Evolutionary conservation across 768 basidiomycete genomes (phyloP).

Genomic region (Phaeotremella fagi): DNA sequence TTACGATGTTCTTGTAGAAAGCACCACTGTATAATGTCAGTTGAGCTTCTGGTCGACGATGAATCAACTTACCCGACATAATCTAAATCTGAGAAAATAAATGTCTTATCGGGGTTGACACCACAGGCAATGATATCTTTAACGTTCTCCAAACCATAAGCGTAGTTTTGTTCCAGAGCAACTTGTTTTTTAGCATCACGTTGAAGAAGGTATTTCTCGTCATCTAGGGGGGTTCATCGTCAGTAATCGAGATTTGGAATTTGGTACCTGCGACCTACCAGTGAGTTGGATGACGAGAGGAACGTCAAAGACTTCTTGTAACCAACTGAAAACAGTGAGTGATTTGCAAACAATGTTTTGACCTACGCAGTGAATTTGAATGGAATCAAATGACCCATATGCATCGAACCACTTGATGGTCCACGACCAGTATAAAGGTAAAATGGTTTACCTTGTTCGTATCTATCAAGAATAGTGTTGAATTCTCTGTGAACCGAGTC

Average conservation of each 20-base stretch:
- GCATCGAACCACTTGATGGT: conserved; percentile 93
- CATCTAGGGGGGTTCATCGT: conserved; percentile 56
- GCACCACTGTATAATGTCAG: conserved; percentile 70
- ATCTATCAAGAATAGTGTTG: conserved; percentile 86
- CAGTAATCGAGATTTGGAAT: neutral
- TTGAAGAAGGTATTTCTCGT: conserved; percentile 99
- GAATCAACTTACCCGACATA: conserved; percentile 66
- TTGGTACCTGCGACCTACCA: conserved; percentile 52
- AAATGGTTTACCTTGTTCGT: conserved; percentile 94
- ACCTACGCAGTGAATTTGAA: conserved; percentile 93
- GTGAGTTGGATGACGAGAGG: conserved; percentile 94
- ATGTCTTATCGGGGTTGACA: conserved; percentile 84
- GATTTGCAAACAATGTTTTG: no score
- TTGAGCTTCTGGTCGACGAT: no score
- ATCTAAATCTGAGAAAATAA: conserved; percentile 90
- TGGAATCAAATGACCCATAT: conserved; percentile 94
- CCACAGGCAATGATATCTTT: conserved; percentile 95
- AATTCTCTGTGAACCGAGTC: conserved; percentile 68
- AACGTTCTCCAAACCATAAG: conserved; percentile 80
- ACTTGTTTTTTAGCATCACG: conserved; percentile 54
- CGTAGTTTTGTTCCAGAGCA: conserved; percentile 70
- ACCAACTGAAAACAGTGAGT: conserved; percentile 68
- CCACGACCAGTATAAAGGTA: conserved; percentile 97
- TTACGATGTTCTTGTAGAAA: conserved; percentile 91
- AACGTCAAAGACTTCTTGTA: conserved; percentile 92